These are phyloP conservation scores for Saturnispora sekii DNA, from an alignment of 805 yeast genomes.

Conservation along the genomic window DNA sequence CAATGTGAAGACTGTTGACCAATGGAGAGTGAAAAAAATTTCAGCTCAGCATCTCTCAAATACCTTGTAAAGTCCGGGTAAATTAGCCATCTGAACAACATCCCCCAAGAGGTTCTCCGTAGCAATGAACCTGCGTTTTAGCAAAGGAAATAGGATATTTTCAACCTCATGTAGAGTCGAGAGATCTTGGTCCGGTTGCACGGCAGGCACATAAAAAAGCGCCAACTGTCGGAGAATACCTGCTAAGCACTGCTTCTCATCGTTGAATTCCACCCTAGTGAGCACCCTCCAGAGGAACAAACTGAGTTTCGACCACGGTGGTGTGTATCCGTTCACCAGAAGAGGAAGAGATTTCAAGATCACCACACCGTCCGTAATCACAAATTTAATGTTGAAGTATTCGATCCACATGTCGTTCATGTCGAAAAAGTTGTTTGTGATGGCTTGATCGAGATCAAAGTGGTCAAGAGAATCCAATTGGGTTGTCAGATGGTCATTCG, in stretches of 20 bases:
- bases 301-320: slow-evolving; percentile 56
- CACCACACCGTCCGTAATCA: slow-evolving; percentile 26
- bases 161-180: slow-evolving; percentile 33
- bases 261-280: slow-evolving; percentile 47
- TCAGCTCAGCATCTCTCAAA: slow-evolving; percentile 73
- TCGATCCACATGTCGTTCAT: slow-evolving; percentile 77
- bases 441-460: slow-evolving; percentile 9
- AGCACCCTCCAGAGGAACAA: slow-evolving; percentile 57
- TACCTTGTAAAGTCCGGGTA: slow-evolving; percentile 84
- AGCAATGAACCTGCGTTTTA: slow-evolving; percentile 57
- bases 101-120: slow-evolving; percentile 41
- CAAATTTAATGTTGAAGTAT: slow-evolving; percentile 54
- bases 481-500: slow-evolving; percentile 13
- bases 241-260: slow-evolving; percentile 59
- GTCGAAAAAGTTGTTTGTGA: slow-evolving; percentile 14
- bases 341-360: slow-evolving; percentile 52
- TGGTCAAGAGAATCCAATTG: not conserved
- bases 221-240: slow-evolving; percentile 64
- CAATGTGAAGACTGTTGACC: not conserved
- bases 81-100: slow-evolving; percentile 76
- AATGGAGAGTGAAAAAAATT: not conserved
- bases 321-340: slow-evolving; percentile 52
- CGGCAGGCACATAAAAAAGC: slow-evolving; percentile 40
- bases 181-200: slow-evolving; percentile 11
- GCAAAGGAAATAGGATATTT: slow-evolving; percentile 50